Conservation (phyloP, 2,329 filamentous ascomycete genomes). For the Falciphora oryzae region DNA sequence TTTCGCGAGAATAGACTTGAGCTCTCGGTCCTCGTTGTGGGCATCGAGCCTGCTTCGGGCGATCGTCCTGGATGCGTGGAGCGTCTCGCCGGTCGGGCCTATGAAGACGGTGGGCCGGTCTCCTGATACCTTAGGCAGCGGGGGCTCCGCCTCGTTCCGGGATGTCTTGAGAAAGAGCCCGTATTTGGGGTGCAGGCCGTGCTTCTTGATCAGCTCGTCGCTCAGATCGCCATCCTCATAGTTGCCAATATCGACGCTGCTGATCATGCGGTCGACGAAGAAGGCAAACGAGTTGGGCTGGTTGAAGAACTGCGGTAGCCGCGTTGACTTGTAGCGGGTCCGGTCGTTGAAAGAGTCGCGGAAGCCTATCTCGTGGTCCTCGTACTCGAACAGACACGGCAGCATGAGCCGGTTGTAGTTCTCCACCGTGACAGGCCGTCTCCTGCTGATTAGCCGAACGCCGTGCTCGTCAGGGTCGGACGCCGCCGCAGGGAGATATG, state of each 20-base stretch:
- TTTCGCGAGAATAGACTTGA: conserved; percentile 16
- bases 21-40: conserved; percentile 7
- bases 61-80: conserved; percentile 41
- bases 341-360: conserved; percentile 53
- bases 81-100: conserved; percentile 39
- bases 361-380: conserved; percentile 52
- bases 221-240: conserved; percentile 46
- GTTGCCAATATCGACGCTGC: conserved; percentile 45
- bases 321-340: conserved; percentile 37
- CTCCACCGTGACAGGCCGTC: conserved; percentile 30
- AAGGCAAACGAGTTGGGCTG: conserved; percentile 47
- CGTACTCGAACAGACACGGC: conserved; percentile 41
- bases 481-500: conserved; percentile 31
- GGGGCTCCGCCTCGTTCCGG: conserved; percentile 36
- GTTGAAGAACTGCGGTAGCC: conserved; percentile 33
- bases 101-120: conserved; percentile 44
- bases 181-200: conserved; percentile 46
- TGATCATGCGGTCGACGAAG: conserved; percentile 49
- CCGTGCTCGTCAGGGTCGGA: conserved; percentile 47
- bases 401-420: conserved; percentile 49
- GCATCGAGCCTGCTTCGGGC: conserved; percentile 22
- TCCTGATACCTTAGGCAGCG: conserved; percentile 35
- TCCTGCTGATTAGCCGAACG: conserved; percentile 39
- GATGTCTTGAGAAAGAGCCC: conserved; percentile 47
- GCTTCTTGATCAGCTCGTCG: conserved; percentile 40